These are phyloP conservation scores for Cercospora citrullina DNA, from an alignment of 2,329 filamentous ascomycete genomes.

Conservation along the genomic window DNA sequence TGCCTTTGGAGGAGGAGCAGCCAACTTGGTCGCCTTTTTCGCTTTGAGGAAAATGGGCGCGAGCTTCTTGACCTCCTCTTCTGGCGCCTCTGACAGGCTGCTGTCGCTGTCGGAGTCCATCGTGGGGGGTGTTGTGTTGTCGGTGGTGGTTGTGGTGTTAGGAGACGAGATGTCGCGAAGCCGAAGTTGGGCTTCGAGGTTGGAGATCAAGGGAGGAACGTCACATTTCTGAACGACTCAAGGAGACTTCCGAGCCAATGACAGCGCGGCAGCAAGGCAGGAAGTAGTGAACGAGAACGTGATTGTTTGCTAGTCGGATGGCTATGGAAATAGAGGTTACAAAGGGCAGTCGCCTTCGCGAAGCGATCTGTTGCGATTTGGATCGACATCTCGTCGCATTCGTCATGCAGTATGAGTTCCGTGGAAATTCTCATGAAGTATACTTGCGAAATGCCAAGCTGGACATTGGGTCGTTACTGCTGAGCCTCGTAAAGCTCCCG, in stretches of 20 bases:
- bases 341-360: not conserved
- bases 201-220: conserved; percentile 20
- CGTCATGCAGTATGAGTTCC: not conserved
- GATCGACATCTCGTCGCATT: not conserved
- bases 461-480: not conserved
- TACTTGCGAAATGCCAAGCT: not conserved
- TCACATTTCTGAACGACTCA: conserved; percentile 21
- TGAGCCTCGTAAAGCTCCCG: not conserved
- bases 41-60: conserved; percentile 42
- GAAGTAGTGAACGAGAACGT: conserved; percentile 14
- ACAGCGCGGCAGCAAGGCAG: conserved; percentile 22
- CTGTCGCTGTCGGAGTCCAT: conserved; percentile 55
- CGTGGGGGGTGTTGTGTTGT: conserved; percentile 43
- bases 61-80: conserved; percentile 53
- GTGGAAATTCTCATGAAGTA: not conserved
- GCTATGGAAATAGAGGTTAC: conserved; percentile 17
- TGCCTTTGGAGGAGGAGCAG: conserved; percentile 48
- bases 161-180: conserved; percentile 24
- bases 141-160: conserved; percentile 31
- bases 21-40: conserved; percentile 45
- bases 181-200: conserved; percentile 10
- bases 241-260: conserved; percentile 18
- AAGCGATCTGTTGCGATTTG: not conserved
- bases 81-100: conserved; percentile 60
- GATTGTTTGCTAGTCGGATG: conserved; percentile 25